These are phyloP conservation scores for Hansfordia pulvinata DNA, from an alignment of 2,329 filamentous ascomycete species.

Conservation along the genomic window DNA sequence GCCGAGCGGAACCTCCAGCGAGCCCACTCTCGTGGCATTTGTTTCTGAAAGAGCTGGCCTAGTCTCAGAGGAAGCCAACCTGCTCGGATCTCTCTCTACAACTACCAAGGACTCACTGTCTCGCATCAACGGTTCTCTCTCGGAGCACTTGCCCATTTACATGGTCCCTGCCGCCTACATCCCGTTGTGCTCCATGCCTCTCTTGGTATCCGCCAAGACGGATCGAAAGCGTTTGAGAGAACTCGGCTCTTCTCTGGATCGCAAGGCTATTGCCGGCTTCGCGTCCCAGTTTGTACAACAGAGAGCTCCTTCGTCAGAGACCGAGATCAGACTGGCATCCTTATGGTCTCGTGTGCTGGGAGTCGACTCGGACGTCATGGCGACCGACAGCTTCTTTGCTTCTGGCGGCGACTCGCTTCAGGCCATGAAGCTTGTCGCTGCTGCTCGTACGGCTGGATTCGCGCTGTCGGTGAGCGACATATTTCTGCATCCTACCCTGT, in stretches of 20 bases:
- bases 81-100: conserved; percentile 13
- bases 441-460: conserved; percentile 23
- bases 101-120: conserved; percentile 14
- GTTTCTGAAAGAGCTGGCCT: conserved; percentile 16
- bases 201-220: conserved; percentile 33
- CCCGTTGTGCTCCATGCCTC: conserved; percentile 28
- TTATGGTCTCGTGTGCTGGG: conserved; percentile 25
- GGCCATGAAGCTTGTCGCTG: conserved; percentile 35
- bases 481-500: conserved; percentile 29
- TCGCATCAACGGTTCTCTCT: conserved; percentile 13
- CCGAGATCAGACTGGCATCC: conserved; percentile 21
- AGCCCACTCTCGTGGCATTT: conserved; percentile 32
- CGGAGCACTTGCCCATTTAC: conserved; percentile 22
- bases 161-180: conserved; percentile 35
- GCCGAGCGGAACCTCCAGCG: conserved; percentile 22
- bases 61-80: conserved; percentile 9
- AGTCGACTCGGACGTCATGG: conserved; percentile 14
- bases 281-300: conserved; percentile 15
- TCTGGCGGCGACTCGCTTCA: conserved; percentile 30
- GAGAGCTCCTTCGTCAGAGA: conserved; percentile 21
- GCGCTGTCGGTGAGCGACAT: conserved; percentile 28
- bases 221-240: conserved; percentile 34
- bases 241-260: conserved; percentile 25
- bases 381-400: conserved; percentile 18
- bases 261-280: conserved; percentile 23